Base-by-base conservation (phyloP, 306 rosid species). In the Trifolium repens region DNA sequence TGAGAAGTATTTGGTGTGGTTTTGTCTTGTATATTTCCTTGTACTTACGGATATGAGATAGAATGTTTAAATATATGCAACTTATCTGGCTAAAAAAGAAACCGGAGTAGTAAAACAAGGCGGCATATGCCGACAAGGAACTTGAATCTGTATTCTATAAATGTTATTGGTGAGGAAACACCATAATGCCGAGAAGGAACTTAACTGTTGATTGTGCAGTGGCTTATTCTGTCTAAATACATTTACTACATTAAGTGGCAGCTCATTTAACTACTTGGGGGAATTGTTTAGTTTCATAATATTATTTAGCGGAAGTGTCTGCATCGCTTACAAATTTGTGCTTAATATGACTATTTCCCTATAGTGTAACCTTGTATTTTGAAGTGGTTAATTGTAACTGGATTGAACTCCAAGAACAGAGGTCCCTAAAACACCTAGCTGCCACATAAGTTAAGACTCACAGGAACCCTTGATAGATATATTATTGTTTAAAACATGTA, bases 1-100 rank as follows among this genome's bases (percentile, higher is more conserved):
- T 74, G 57, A 55, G 55, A 67, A 67, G 61, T 75, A 55, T 75
- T 47, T 15, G 14, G 24, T 53, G 72, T 67, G 71, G 49, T 44
- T 49, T 76, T 77, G 46, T 70, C 72, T 17, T 26, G 30, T 68
- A 30, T 67, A 39, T 73, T 44, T 46, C 54, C 4, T 47, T 12
- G 52, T 59, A 54, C 8, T 55, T 76, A 58, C 43, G 71, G 17
- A 22, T 44, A 17, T 16, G 16, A 35, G 67, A 71, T 67, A 57
- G 27, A 58, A 58, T 26, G 39, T 14, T 37, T 47, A 72, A 22
- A 46, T 71, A 17, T 71, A 16, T 76, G 43, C 49, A 55, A 27
- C 78, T 65, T 71, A 27, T 35, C 66, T 32, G 55, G 58, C 54
- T 55, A 54, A 47, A 35, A n/a, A 73, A 67, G 61, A 74, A 67